Percentiles rank a stretch among this genome's conserved stretches.
These are phyloP conservation scores for Helotiales sp. DNA, from an alignment of 2,329 filamentous ascomycete genomes.

Conservation along the genomic window DNA sequence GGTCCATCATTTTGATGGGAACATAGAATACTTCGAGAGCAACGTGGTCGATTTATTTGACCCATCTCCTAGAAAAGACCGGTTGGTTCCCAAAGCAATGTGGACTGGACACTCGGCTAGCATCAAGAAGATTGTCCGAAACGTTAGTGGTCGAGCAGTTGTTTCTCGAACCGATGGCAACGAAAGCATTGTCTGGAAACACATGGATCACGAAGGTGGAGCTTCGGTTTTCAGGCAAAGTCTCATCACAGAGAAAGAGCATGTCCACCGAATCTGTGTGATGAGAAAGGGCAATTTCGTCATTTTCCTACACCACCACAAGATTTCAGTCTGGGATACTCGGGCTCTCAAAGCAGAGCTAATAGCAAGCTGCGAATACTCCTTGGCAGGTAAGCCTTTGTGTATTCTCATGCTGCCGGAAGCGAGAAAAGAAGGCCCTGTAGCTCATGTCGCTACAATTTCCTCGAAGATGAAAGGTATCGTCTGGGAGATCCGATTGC, in stretches of 20 bases:
- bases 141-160: slow-evolving; percentile 78
- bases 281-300: slow-evolving; percentile 79
- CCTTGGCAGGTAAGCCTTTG: slow-evolving; percentile 71
- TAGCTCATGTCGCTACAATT: slow-evolving; percentile 79
- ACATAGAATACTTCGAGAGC: slow-evolving; percentile 80
- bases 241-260: slow-evolving; percentile 67
- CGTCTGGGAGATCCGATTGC: slow-evolving; percentile 78
- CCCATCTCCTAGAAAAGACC: slow-evolving; percentile 62
- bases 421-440: slow-evolving; percentile 53
- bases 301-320: slow-evolving; percentile 75
- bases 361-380: slow-evolving; percentile 63
- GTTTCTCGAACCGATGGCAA: slow-evolving; percentile 80
- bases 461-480: slow-evolving; percentile 78
- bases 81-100: slow-evolving; percentile 65
- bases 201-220: slow-evolving; percentile 57
- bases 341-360: slow-evolving; percentile 61
- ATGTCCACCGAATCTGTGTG: slow-evolving; percentile 81
- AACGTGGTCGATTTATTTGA: slow-evolving; percentile 82
- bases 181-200: slow-evolving; percentile 84
- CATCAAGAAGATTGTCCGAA: slow-evolving; percentile 85
- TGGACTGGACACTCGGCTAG: slow-evolving; percentile 86
- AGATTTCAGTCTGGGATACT: slow-evolving; percentile 81
- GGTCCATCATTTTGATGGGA: slow-evolving; percentile 83
- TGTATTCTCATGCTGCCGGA: slow-evolving; percentile 80
- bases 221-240: slow-evolving; percentile 69